These are phyloP conservation scores for Malus fusca DNA, from an alignment of 306 rosid genomes.

Conservation along the genomic window DNA sequence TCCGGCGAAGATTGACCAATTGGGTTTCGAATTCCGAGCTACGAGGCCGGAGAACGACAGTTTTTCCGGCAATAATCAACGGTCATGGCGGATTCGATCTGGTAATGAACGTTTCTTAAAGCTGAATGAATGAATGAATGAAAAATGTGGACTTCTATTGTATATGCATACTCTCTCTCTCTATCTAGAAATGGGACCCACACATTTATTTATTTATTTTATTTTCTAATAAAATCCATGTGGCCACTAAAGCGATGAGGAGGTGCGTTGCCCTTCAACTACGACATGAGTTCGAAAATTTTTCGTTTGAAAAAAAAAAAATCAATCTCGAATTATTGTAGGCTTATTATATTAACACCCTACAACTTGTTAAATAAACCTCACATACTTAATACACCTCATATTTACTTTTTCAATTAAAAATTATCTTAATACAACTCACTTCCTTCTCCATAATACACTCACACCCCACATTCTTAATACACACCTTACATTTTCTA, in stretches of 20 bases:
- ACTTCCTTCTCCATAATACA: no score
- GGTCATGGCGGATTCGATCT: slow-evolving; percentile 29
- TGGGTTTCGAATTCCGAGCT: slow-evolving; percentile 10
- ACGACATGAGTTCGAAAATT: no score
- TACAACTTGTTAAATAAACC: no score
- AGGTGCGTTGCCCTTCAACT: accelerated
- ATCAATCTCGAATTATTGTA: neutral
- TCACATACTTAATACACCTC: no score
- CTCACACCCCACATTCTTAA: no score
- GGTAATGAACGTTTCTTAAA: neutral
- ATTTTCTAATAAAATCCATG: neutral
- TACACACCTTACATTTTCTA: no score
- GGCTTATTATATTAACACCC: no score
- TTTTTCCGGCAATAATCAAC: slow-evolving; percentile 28
- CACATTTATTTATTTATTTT: neutral
- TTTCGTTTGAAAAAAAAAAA: no score
- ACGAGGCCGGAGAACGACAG: slow-evolving; percentile 7
- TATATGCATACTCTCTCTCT: neutral
- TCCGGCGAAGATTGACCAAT: neutral
- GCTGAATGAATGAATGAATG: neutral
- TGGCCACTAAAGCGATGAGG: accelerated
- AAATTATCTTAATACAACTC: no score
- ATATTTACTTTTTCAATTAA: no score
- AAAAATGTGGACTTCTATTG: neutral
- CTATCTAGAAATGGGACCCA: neutral